phyloP scores from a whole-genome alignment of 257 asterid genomes.

The Solanum sejunctum region DNA sequence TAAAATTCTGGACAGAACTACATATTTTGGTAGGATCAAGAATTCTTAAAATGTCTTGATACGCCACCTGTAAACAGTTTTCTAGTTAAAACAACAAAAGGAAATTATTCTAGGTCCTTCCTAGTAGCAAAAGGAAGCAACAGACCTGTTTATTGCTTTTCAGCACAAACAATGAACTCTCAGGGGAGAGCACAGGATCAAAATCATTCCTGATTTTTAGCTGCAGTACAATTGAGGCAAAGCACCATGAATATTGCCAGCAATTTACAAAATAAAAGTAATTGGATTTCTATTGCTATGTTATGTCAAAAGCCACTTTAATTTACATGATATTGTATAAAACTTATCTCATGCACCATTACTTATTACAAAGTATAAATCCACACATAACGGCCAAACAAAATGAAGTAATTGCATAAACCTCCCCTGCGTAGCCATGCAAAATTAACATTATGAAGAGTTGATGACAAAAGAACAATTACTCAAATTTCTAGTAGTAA shows the following conservation, averaged over 20 bases:
- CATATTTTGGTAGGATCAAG: conserved; percentile 88
- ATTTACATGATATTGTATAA: background rate
- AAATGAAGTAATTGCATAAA: background rate
- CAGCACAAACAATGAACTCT: conserved; percentile 89
- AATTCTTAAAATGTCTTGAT: conserved; percentile 78
- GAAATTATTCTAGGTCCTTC: background rate
- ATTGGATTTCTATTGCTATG: background rate
- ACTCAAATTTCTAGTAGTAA: background rate
- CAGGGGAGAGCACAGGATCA: conserved; percentile 98
- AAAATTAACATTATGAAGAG: background rate
- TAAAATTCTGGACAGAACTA: conserved; percentile 91
- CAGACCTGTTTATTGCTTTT: conserved; percentile 87
- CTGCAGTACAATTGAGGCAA: conserved; percentile 35
- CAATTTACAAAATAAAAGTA: background rate
- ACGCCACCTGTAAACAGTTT: conserved; percentile 54
- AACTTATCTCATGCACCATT: background rate
- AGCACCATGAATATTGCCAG: background rate
- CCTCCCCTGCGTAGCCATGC: background rate
- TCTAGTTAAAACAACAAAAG: background rate
- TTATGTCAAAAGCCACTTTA: background rate
- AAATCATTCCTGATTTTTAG: conserved; percentile 96
- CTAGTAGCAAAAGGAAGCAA: conserved; percentile 1
- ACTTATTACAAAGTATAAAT: background rate
- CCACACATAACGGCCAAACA: background rate
- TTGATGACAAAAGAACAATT: background rate